Evolutionary conservation across 2,329 filamentous ascomycete genomes (phyloP).

Genomic region (Xylaria sp.): DNA sequence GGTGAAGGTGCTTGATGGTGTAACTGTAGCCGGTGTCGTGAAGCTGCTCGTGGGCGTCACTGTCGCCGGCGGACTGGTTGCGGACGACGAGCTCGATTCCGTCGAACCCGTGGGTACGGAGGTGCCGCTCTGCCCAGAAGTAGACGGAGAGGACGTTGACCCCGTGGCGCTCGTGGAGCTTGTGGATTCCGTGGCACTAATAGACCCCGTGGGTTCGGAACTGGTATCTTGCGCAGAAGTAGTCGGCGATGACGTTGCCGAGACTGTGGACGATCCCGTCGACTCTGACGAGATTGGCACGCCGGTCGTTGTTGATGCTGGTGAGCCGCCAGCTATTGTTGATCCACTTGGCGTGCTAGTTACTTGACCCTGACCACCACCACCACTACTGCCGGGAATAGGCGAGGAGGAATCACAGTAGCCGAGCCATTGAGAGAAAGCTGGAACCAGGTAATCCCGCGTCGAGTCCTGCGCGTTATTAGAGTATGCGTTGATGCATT

Average conservation of each 20-base stretch:
- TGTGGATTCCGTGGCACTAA: not conserved
- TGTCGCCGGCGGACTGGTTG: slow-evolving; percentile 10
- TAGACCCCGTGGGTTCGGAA: slow-evolving; percentile 7
- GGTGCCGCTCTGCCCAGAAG: not conserved
- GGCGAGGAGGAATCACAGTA: slow-evolving; percentile 53
- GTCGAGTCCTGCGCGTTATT: slow-evolving; percentile 43
- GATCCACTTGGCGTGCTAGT: slow-evolving; percentile 26
- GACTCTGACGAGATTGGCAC: slow-evolving; percentile 27
- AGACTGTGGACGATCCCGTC: slow-evolving; percentile 22
- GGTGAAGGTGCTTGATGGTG: slow-evolving; percentile 28
- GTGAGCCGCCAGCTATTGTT: slow-evolving; percentile 35
- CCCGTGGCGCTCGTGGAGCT: not conserved
- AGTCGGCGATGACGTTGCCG: slow-evolving; percentile 26
- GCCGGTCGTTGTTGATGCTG: slow-evolving; percentile 33
- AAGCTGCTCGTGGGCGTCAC: not conserved
- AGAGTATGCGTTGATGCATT: slow-evolving; percentile 52
- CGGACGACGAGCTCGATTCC: not conserved
- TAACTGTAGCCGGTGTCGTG: slow-evolving; percentile 22
- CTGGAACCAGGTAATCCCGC: slow-evolving; percentile 50
- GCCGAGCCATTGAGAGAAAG: slow-evolving; percentile 57
- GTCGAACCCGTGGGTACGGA: slow-evolving; percentile 6
- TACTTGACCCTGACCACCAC: slow-evolving; percentile 31
- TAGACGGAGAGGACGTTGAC: slow-evolving; percentile 18
- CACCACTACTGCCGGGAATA: slow-evolving; percentile 5
- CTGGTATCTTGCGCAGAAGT: not conserved